A percentile compares a stretch with the other conserved stretches of the same genome.
phyloP scores from a whole-genome alignment of 2,329 filamentous ascomycete genomes.

The Aspergillus phoenicis region DNA sequence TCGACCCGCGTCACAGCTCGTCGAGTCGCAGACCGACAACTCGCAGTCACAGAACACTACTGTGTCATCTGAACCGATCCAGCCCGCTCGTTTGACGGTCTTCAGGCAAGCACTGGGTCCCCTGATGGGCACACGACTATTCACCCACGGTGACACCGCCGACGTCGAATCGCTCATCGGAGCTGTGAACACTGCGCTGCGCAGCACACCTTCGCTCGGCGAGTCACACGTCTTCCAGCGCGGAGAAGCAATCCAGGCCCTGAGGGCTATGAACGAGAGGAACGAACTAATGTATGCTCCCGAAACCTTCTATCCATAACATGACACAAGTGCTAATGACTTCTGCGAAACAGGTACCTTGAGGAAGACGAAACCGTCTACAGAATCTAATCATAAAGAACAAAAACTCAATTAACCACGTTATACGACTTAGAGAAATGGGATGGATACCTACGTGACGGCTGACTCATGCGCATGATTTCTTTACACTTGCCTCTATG shows the following conservation, averaged over 20 bases:
- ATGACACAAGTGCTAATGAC: background rate
- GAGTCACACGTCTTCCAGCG: conserved; percentile 64
- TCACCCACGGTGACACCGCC: conserved; percentile 77
- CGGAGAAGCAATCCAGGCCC: conserved; percentile 73
- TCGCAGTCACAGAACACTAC: conserved; percentile 35
- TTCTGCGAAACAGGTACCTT: conserved; percentile 40
- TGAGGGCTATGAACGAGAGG: conserved; percentile 75
- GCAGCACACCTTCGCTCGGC: conserved; percentile 46
- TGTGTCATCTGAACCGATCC: conserved; percentile 44
- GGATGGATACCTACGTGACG: background rate
- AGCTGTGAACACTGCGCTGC: conserved; percentile 75
- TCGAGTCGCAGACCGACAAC: conserved; percentile 55
- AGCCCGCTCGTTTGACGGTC: conserved; percentile 63
- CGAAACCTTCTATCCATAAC: background rate
- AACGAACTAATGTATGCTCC: conserved; percentile 90
- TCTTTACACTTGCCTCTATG: background rate
- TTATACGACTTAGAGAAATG: conserved; percentile 4
- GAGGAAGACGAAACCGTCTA: conserved; percentile 66
- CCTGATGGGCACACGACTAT: conserved; percentile 79
- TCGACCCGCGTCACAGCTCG: conserved; percentile 71
- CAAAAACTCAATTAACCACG: background rate
- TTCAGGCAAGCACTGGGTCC: conserved; percentile 84
- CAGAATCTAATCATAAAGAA: conserved; percentile 58
- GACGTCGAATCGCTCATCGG: conserved; percentile 72
- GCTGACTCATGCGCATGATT: background rate